Conservation (phyloP, 345 rosid genomes). For the Eucalyptus cladocalyx region DNA sequence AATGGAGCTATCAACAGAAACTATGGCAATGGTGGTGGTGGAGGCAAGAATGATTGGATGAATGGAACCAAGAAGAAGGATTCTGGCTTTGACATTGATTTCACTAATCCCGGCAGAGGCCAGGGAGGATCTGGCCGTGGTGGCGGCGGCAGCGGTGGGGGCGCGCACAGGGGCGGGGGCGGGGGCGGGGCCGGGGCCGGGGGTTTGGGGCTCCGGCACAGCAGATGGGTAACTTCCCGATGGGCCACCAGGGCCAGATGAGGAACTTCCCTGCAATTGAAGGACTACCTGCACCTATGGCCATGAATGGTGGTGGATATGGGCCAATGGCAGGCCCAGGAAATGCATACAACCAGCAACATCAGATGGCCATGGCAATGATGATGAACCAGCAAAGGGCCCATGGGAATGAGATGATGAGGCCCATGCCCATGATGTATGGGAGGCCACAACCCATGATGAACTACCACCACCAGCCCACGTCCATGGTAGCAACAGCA, state of each 20-base stretch:
- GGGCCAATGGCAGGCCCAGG: neutral
- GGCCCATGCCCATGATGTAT: slow-evolving; percentile 66
- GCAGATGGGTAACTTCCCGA: slow-evolving; percentile 4
- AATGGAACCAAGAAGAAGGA: neutral
- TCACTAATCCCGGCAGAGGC: neutral
- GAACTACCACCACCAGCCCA: slow-evolving; percentile 27
- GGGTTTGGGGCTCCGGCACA: slow-evolving; percentile 11
- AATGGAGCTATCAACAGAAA: neutral
- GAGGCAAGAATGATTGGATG: neutral
- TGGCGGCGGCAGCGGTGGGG: neutral
- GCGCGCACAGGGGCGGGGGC: neutral
- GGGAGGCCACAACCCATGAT: slow-evolving; percentile 44
- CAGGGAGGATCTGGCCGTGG: neutral
- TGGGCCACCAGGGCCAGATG: slow-evolving; percentile 13
- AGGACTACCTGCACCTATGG: slow-evolving; percentile 38
- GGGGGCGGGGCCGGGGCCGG: neutral
- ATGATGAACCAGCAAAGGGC: slow-evolving; percentile 52
- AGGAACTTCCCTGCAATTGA: slow-evolving; percentile 30
- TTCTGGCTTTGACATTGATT: neutral
- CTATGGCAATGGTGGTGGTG: neutral
- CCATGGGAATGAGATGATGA: slow-evolving; percentile 50
- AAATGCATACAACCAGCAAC: slow-evolving; percentile 3
- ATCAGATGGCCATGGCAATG: slow-evolving; percentile 34
- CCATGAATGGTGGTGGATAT: slow-evolving; percentile 16
- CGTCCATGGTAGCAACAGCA: slow-evolving; percentile 22